A percentile compares a stretch with the other conserved stretches of the same genome.
These are phyloP conservation scores for Tuber microsphaerosporum DNA, from an alignment of 495 filamentous ascomycete genomes.

Conservation along the genomic window DNA sequence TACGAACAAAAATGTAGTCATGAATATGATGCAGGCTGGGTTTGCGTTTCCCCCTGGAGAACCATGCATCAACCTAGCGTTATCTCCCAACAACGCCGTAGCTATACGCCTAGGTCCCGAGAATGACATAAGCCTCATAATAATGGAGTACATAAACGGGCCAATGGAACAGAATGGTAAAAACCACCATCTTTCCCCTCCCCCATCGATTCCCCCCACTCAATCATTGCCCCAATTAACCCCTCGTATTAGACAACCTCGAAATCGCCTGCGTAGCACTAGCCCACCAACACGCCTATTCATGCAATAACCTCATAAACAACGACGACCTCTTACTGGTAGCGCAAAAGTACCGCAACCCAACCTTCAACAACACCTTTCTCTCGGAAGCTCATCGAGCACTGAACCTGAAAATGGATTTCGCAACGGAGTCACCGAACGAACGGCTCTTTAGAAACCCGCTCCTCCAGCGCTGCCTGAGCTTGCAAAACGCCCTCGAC, in stretches of 20 bases:
- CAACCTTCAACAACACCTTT: conserved; percentile 37
- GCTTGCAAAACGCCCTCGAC: conserved; percentile 38
- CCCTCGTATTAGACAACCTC: conserved; percentile 24
- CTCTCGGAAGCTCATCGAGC: conserved; percentile 38
- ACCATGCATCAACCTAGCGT: conserved; percentile 36
- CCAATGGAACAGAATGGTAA: conserved; percentile 19
- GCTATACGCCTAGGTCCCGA: conserved; percentile 30
- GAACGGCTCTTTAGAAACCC: conserved; percentile 39
- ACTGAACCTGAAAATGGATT: conserved; percentile 40
- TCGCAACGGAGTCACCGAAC: conserved; percentile 36
- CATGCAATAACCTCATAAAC: conserved; percentile 39
- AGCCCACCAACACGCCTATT: conserved; percentile 39
- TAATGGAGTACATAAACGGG: conserved; percentile 32
- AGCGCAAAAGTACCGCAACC: conserved; percentile 35
- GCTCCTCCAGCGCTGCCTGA: conserved; percentile 37
- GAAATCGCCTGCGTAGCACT: conserved; percentile 37
- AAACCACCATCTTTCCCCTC: not conserved
- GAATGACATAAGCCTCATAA: conserved; percentile 30
- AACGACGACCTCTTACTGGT: conserved; percentile 41
- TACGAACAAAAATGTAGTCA: conserved; percentile 27
- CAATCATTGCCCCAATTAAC: not conserved
- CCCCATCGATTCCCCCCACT: not conserved
- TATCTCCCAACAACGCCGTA: conserved; percentile 40
- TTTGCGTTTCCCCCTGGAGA: conserved; percentile 34
- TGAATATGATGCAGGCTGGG: conserved; percentile 40